Evolutionary conservation across 2,329 filamentous ascomycete species (phyloP).

Genomic region (Pseudocercospora musae): DNA sequence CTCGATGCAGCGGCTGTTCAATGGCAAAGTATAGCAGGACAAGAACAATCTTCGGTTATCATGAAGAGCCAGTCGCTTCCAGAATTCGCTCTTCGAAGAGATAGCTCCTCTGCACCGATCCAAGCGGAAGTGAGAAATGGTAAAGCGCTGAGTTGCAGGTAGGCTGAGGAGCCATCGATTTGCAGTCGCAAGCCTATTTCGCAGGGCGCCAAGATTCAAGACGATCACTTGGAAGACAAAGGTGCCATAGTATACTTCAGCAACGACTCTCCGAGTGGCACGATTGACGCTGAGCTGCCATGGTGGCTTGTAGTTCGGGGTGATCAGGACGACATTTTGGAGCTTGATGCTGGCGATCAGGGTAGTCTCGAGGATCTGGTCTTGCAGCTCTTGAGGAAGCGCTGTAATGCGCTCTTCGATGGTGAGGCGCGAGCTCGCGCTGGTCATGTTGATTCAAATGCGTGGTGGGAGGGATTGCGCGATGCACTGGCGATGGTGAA

Average conservation of each 20-base stretch:
- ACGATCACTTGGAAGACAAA: background rate
- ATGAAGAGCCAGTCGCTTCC: background rate
- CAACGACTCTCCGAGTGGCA: background rate
- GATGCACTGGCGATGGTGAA: too few relatives aligned
- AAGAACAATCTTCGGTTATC: background rate
- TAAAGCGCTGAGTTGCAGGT: background rate
- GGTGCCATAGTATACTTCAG: background rate
- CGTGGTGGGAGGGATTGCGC: too few relatives aligned
- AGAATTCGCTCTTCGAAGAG: background rate
- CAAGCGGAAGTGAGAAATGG: background rate
- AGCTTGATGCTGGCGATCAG: background rate
- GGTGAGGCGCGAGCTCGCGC: background rate
- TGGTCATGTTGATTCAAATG: background rate
- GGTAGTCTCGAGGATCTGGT: background rate
- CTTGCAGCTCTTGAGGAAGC: background rate
- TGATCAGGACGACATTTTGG: background rate
- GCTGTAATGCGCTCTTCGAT: background rate
- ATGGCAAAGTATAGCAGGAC: background rate
- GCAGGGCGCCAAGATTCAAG: background rate
- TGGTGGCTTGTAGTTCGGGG: background rate
- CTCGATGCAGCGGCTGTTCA: background rate
- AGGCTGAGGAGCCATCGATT: background rate
- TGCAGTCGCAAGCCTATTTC: background rate
- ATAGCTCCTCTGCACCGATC: background rate
- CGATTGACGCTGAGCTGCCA: slow-evolving; percentile 9